Percentiles rank a stretch among this genome's conserved stretches.
Conservation (phyloP, 140 eudicot genomes). For the Eryngium alpinum region DNA sequence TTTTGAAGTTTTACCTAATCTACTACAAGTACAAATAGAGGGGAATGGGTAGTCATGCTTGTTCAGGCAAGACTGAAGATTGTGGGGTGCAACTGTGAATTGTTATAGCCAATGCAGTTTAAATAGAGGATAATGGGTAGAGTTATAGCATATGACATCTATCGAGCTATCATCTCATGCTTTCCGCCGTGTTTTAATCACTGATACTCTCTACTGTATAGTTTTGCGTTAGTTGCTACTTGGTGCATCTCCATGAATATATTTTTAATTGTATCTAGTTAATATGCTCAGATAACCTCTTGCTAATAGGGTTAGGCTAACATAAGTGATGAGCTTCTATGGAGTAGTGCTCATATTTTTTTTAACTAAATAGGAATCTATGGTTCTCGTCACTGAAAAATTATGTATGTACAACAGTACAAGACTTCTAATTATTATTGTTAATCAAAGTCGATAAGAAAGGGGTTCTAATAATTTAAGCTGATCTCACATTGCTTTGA, state of each 20-base stretch:
- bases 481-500: not conserved
- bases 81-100: not conserved
- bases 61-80: not conserved
- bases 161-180: not conserved
- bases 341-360: not conserved
- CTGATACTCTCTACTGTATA: too few species aligned
- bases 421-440: not conserved
- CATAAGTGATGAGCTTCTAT: not conserved
- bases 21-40: not conserved
- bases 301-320: not conserved
- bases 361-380: not conserved
- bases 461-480: not conserved
- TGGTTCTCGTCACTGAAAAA: not conserved
- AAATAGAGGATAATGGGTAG: not conserved
- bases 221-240: not conserved
- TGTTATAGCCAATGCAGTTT: not conserved
- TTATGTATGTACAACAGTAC: not conserved
- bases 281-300: not conserved
- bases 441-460: not conserved
- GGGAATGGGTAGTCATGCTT: not conserved
- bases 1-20: not conserved
- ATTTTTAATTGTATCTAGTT: not conserved
- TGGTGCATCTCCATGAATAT: not conserved
- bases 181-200: too few species aligned
- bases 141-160: not conserved